Base-by-base conservation (phyloP, 2,329 filamentous ascomycete genomes). In the Venturia effusa region DNA sequence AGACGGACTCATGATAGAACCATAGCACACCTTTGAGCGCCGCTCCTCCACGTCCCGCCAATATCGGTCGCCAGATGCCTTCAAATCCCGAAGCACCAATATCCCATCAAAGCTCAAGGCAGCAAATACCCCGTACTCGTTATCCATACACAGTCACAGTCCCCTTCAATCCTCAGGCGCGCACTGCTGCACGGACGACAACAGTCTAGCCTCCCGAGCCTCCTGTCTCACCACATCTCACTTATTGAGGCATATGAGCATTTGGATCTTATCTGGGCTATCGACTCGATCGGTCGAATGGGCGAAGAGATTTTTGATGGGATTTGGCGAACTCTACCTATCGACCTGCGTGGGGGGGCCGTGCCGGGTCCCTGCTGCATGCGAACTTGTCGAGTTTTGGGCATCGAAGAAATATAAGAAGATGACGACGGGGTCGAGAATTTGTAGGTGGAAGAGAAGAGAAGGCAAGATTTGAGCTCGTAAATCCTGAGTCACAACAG, bases 201-300 rank as follows among this genome's bases (percentile, higher is more conserved):
- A 91, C 68, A 93, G 89, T 32, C 81, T 97, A 8, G 92, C 93
- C 0, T 97, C 97, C 75, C 96, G 88, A 8, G 92, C 93, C 0
- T 97, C 97, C 75, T 96, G 88, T 77, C 85, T 97, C 8, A 92
- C 89, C 74, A 96, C 96, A 75, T 86, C 88, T 0, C 92, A 92
- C 1, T 97, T 91, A 88, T 97, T 54, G 85, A 90, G 2, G 90
- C 88, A 59, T 96, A 96, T 73, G 93, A 97, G 76, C 93, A 97
- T 75, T 81, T 97, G 4, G 93, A 97, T 75, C 90, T 97, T 1
- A 85, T 97, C 43, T 97, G 93, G 93, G 92, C 92, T 0, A 90
- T 97, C 80, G 92, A 97, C 71, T 85, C 86, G 0, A 84, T 92
- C 19, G 87, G 93, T 59, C 84, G 93, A 73, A 89, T 97, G 0